These are phyloP conservation scores for Fusarium temperatum DNA, from an alignment of 2,329 filamentous ascomycete species.

Conservation along the genomic window DNA sequence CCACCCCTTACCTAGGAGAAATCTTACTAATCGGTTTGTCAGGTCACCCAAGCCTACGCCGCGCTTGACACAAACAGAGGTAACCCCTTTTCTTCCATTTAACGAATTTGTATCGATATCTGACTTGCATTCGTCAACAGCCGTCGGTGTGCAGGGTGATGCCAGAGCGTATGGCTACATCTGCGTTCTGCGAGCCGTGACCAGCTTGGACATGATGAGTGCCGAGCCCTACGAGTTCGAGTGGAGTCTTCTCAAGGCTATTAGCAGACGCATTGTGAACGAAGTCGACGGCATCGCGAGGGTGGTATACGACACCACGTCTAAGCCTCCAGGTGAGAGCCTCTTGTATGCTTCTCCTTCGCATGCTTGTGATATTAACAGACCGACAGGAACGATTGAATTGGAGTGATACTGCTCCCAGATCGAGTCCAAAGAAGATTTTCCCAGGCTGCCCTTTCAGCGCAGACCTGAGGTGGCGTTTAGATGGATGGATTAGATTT, in stretches of 20 bases:
- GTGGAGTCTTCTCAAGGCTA: conserved; percentile 14
- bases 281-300: conserved; percentile 12
- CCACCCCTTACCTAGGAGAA: conserved; percentile 1
- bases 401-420: not conserved
- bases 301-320: conserved; percentile 7
- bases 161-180: conserved; percentile 19
- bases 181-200: conserved; percentile 49
- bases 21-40: not conserved
- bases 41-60: conserved; percentile 44
- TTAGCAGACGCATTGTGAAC: conserved; percentile 14
- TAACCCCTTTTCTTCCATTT: not conserved
- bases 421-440: not conserved
- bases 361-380: not conserved
- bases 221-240: conserved; percentile 57
- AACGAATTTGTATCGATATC: conserved; percentile 2
- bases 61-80: conserved; percentile 37
- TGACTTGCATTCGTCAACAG: conserved; percentile 30
- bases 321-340: not conserved
- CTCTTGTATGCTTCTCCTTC: not conserved
- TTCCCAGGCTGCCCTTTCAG: not conserved
- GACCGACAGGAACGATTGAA: not conserved
- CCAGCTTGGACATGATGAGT: conserved; percentile 69
- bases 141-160: conserved; percentile 47
- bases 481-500: not conserved
- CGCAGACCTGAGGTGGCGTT: not conserved